Evolutionary conservation across 169 alveolate species (phyloP).

Genomic region (Cryptosporidium andersoni): DNA sequence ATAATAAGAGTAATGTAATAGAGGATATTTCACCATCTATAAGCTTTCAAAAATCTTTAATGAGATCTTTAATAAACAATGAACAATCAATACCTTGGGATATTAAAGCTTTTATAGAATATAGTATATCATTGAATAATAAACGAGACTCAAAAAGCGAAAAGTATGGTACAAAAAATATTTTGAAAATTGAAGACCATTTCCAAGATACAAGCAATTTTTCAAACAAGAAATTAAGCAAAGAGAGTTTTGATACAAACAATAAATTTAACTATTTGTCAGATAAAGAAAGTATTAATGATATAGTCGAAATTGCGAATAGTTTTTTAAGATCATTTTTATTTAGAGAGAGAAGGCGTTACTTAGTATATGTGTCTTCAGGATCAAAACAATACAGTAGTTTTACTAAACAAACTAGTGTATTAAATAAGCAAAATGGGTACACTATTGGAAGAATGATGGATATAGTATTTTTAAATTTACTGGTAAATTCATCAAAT

Average conservation of each 20-base stretch:
- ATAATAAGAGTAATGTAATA: slow-evolving; percentile 17
- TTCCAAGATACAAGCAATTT: too few relatives aligned
- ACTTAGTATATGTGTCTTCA: not conserved
- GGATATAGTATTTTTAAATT: slow-evolving; percentile 40
- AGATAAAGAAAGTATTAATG: slow-evolving; percentile 8
- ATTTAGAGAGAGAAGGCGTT: slow-evolving; percentile 27
- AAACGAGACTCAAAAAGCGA: not conserved
- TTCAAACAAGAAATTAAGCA: too few relatives aligned
- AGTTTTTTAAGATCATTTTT: slow-evolving; percentile 15
- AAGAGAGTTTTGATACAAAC: too few relatives aligned
- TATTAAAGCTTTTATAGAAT: slow-evolving; percentile 27
- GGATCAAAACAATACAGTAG: not conserved
- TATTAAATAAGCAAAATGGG: not conserved
- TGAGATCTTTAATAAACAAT: slow-evolving; percentile 18
- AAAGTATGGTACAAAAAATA: too few relatives aligned
- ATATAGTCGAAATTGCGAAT: slow-evolving; percentile 35
- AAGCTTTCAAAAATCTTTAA: slow-evolving; percentile 23
- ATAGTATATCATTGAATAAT: slow-evolving; percentile 2
- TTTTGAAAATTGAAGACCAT: too few relatives aligned
- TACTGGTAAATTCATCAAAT: not conserved
- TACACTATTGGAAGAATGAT: slow-evolving; percentile 45
- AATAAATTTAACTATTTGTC: too few relatives aligned
- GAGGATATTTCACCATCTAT: slow-evolving; percentile 61
- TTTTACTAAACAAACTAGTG: too few relatives aligned
- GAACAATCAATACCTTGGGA: not conserved